A percentile compares a stretch with the other conserved stretches of the same genome.
Evolutionary conservation across 257 asterid genomes (phyloP).

Genomic region (Solanum lycopersicoides): DNA sequence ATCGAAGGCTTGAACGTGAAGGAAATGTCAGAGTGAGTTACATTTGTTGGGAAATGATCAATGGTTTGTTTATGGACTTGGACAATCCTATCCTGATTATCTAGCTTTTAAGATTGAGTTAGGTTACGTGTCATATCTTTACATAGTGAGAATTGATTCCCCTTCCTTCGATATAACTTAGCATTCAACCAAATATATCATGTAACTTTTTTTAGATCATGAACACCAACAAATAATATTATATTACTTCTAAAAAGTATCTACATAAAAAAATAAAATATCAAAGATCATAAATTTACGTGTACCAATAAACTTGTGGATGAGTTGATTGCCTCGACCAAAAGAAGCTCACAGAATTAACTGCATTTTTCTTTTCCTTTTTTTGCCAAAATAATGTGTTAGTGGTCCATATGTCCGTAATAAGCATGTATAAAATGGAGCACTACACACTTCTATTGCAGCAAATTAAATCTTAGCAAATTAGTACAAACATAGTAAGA

Average conservation of each 20-base stretch:
- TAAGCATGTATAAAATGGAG: constrained; percentile 25
- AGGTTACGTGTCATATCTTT: not conserved
- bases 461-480: not conserved
- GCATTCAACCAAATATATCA: not conserved
- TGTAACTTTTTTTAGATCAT: not conserved
- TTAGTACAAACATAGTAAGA: not conserved
- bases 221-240: too few relatives aligned
- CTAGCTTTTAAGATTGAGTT: not conserved
- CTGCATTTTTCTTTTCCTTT: not conserved
- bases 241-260: too few relatives aligned
- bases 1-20: not conserved
- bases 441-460: not conserved
- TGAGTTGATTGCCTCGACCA: constrained; percentile 14
- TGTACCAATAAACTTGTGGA: not conserved
- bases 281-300: not conserved
- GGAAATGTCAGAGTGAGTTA: not conserved
- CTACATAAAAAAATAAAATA: too few relatives aligned
- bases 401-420: constrained; percentile 5
- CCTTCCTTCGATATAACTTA: not conserved
- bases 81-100: not conserved
- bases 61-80: not conserved
- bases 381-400: not conserved
- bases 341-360: not conserved
- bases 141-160: not conserved
- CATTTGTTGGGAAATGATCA: not conserved